Evolutionary conservation across 306 rosid species (phyloP), one percentile per base, ranked within the genome.

Genomic region (Prunus mira): DNA sequence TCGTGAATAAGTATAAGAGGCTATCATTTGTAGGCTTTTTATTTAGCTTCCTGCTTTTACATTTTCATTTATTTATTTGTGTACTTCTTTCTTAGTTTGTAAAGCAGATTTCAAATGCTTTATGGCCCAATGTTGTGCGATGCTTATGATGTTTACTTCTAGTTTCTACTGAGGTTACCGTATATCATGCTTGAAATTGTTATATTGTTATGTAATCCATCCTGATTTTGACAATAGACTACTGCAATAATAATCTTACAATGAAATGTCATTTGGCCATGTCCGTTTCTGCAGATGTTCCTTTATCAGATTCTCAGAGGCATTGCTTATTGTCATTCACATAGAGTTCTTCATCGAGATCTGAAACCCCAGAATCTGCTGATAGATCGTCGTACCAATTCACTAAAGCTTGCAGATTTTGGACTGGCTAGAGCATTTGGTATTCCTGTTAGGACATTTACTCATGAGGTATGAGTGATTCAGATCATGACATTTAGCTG

Each of bases 351-450:
- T 81, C 99, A 95, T 71, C 93, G 99, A 78, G 99, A 95, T 84
- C 89, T 95, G 79, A 95, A 95, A 84, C 99, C 99, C 46, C 97
- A 95, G 83, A 95, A 95, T 86, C 82, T 95, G 83, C 88, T 95
- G 93, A 90, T 95, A 76, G 99, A 95, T 80, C 97, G 97, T 38
- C 85, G 92, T 68, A 89, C 93, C 76, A 95, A 95, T 83, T 88
- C 96, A 17, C 88, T 95, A 70, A 95, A 95, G 91, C 98, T 93
- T 85, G 98, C 99, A 65, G 99, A 95, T 81, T 95, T 95, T 79
- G 99, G 99, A 86, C 87, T 95, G 84, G 99, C 99, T 75, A 86
- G 99, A 86, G 99, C 97, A 63, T 95, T 95, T 88, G 97, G 99
- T 78, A 92, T 95, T 84, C 99, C 99, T 80, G 97, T 92, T 84